Evolutionary conservation across 805 yeast genomes (phyloP).

Genomic region (Teunomyces panamensis): DNA sequence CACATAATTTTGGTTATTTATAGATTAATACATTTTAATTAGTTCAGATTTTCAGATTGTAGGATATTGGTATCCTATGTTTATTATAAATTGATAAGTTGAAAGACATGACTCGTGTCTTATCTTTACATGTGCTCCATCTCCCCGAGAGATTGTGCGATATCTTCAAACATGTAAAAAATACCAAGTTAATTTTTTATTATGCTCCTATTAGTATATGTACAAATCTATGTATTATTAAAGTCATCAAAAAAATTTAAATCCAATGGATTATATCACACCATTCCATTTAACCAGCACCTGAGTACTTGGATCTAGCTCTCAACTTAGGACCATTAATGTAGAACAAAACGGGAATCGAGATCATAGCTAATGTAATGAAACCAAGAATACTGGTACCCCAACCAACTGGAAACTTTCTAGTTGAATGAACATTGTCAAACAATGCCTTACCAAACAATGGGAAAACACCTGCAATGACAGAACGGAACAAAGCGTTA

Average conservation of each 20-base stretch:
- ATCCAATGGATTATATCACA: not conserved
- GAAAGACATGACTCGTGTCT: too few species aligned
- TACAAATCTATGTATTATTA: too few species aligned
- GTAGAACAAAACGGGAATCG: slow-evolving; percentile 47
- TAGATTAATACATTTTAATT: not conserved
- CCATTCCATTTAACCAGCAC: not conserved
- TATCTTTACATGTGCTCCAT: too few species aligned
- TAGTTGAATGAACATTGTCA: slow-evolving; percentile 39
- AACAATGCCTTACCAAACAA: slow-evolving; percentile 63
- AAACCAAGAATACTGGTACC: slow-evolving; percentile 51
- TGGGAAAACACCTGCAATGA: slow-evolving; percentile 59
- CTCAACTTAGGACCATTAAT: slow-evolving; percentile 44
- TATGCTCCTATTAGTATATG: too few species aligned
- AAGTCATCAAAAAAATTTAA: too few species aligned
- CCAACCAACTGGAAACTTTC: slow-evolving; percentile 57
- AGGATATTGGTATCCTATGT: too few species aligned
- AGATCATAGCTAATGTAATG: slow-evolving; percentile 39
- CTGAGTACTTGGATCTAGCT: slow-evolving; percentile 41
- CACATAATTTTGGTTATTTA: not conserved
- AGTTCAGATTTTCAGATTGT: not conserved
- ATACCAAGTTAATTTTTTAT: too few species aligned
- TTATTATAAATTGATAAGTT: too few species aligned
- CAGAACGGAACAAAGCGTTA: slow-evolving; percentile 49
- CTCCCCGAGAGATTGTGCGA: too few species aligned
- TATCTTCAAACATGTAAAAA: too few species aligned